These are phyloP conservation scores for Suhomyces ambrosiae DNA, from an alignment of 1,139 yeast species.

Conservation along the genomic window DNA sequence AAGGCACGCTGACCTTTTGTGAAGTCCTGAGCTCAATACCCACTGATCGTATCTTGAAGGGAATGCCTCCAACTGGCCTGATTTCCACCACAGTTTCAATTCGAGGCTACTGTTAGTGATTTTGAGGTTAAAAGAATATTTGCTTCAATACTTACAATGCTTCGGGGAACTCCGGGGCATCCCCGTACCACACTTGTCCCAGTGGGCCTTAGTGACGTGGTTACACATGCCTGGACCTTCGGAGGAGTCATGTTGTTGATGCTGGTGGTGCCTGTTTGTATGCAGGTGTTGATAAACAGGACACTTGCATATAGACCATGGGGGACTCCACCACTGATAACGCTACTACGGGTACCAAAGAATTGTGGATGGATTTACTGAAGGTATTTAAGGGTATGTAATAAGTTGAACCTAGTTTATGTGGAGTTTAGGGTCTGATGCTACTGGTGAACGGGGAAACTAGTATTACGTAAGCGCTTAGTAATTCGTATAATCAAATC, in stretches of 20 bases:
- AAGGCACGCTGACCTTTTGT: slow-evolving; percentile 42
- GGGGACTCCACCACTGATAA: too few species aligned
- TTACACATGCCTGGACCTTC: slow-evolving; percentile 31
- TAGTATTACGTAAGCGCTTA: too few species aligned
- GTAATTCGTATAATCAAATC: too few species aligned
- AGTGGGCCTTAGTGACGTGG: slow-evolving; percentile 46
- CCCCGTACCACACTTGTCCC: slow-evolving; percentile 54
- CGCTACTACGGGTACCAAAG: too few species aligned
- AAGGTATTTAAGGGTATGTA: too few species aligned
- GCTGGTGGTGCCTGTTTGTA: slow-evolving; percentile 4
- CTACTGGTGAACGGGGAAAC: too few species aligned
- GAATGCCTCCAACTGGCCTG: slow-evolving; percentile 40
- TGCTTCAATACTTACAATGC: slow-evolving; percentile 36
- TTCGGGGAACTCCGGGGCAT: slow-evolving; percentile 65
- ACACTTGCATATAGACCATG: too few species aligned
- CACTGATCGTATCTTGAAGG: slow-evolving; percentile 42
- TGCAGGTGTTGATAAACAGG: slow-evolving; percentile 8
- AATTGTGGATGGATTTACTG: too few species aligned
- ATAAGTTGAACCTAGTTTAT: too few species aligned
- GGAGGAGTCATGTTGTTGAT: slow-evolving; percentile 14
- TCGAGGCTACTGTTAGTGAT: slow-evolving; percentile 35
- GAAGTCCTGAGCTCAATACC: slow-evolving; percentile 39
- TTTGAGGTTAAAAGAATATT: neutral
- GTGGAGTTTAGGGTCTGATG: too few species aligned
- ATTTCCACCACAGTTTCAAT: slow-evolving; percentile 47